A percentile compares a stretch with the other conserved stretches of the same genome.
phyloP scores from a whole-genome alignment of 257 asterid genomes.

The Ilex asprella region DNA sequence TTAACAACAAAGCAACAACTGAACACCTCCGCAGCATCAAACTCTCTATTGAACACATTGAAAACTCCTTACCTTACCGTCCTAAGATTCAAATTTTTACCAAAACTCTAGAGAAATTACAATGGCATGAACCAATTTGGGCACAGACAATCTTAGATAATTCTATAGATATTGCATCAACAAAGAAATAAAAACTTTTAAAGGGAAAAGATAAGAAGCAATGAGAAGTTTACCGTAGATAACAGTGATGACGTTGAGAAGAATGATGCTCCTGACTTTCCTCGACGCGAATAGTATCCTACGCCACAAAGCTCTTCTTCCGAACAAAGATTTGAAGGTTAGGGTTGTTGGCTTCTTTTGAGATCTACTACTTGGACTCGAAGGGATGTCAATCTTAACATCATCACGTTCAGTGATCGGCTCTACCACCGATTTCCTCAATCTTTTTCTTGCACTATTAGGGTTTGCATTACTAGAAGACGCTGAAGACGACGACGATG shows the following conservation, averaged over 20 bases:
- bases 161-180: too few species aligned
- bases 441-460: slow-evolving; percentile 15
- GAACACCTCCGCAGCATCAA: too few species aligned
- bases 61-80: too few species aligned
- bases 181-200: too few species aligned
- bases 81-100: too few species aligned
- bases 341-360: slow-evolving; percentile 6
- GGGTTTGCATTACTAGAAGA: slow-evolving; percentile 13
- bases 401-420: slow-evolving; percentile 10
- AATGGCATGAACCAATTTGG: too few species aligned
- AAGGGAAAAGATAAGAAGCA: neutral
- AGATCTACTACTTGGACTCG: slow-evolving; percentile 6
- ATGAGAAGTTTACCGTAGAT: slow-evolving; percentile 43
- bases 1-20: too few species aligned
- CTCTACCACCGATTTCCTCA: slow-evolving; percentile 8
- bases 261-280: slow-evolving; percentile 56
- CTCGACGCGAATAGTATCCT: slow-evolving; percentile 36
- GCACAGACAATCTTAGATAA: too few species aligned
- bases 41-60: too few species aligned
- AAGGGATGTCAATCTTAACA: slow-evolving; percentile 5
- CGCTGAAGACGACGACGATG: slow-evolving; percentile 10
- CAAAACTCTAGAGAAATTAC: too few species aligned
- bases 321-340: slow-evolving; percentile 32
- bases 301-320: slow-evolving; percentile 46
- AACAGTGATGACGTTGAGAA: slow-evolving; percentile 60